phyloP scores from a whole-genome alignment of 768 basidiomycete species.

The Suillus subluteus region DNA sequence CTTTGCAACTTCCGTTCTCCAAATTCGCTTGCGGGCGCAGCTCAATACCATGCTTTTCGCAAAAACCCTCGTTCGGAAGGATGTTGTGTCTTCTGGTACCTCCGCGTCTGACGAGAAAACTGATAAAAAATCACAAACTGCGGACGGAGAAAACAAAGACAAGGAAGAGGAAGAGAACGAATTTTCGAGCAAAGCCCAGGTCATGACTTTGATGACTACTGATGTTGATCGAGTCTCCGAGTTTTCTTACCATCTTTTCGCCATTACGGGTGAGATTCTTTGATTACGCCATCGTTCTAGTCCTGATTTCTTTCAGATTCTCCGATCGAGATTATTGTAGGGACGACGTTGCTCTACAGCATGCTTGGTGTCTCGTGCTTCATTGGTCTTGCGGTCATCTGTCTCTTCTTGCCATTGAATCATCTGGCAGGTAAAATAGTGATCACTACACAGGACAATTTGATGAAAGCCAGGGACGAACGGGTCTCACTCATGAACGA shows the following conservation, averaged over 20 bases:
- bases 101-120: conserved; percentile 29
- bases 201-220: conserved; percentile 96
- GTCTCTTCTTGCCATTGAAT: conserved; percentile 75
- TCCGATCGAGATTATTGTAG: conserved; percentile 78
- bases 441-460: conserved; percentile 75
- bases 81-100: conserved; percentile 61
- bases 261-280: conserved; percentile 61
- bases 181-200: conserved; percentile 72
- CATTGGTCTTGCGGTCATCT: conserved; percentile 76
- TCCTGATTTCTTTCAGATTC: conserved; percentile 51
- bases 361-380: conserved; percentile 81
- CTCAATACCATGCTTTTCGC: conserved; percentile 84
- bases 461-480: conserved; percentile 93
- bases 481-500: conserved; percentile 93
- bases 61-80: conserved; percentile 87
- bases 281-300: neutral
- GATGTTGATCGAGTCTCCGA: conserved; percentile 91
- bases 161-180: conserved; percentile 48
- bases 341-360: conserved; percentile 74
- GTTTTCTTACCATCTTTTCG: conserved; percentile 78
- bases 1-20: conserved; percentile 66
- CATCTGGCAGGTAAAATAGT: conserved; percentile 84
- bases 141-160: conserved; percentile 18
- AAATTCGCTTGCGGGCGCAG: conserved; percentile 72
- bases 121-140: conserved; percentile 20